Base-by-base conservation (phyloP, 148 eudicot genomes). In the Cornus controversa region DNA sequence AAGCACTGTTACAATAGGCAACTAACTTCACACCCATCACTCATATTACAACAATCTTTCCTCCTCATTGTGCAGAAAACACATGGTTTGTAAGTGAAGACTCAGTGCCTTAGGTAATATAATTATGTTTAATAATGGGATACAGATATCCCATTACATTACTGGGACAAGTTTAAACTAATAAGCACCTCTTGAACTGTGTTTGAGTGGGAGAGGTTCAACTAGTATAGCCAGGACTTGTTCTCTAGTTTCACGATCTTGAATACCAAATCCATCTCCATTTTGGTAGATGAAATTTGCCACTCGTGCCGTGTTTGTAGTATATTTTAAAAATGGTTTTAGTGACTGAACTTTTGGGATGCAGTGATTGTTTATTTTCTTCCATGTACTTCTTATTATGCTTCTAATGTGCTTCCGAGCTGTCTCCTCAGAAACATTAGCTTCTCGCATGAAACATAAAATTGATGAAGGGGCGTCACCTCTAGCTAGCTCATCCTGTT, bases 381-480 rank as follows among this genome's bases (percentile, higher is more conserved):
- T 75, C 93, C 91, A 90, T 10, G 89, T 34, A n/a, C 37, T 23
- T 2, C 28, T n/a, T 71, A 87, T 86, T 8, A 84, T 75, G 28
- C 42, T 54, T 67, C 74, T 72, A 5, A 90, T 69, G 40, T 84
- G 84, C 29, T 75, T 78, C 37, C 85, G 73, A 13, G 91, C 88
- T 36, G 10, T 74, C 47, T 78, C 83, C 75, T 90, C 91, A 13
- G 84, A 67, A 9, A 79, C 91, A 57, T 78, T 81, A 42, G 75
- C 75, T 78, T 86, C 89, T 26, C 68, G 71, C 93, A 90, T 90
- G 78, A 80, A 84, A 67, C 91, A 90, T 28, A 78, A 26, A 20
- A 87, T 84, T 18, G 93, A 90, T 11, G 89, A 84, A 2, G 87
- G 82, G 20, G 86, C 78, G 69, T 87, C 93, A 0, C 91, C 91